A percentile compares a stretch with the other conserved stretches of the same genome.
phyloP scores from a whole-genome alignment of 768 basidiomycete species.

The Hemileccinum impolitum region DNA sequence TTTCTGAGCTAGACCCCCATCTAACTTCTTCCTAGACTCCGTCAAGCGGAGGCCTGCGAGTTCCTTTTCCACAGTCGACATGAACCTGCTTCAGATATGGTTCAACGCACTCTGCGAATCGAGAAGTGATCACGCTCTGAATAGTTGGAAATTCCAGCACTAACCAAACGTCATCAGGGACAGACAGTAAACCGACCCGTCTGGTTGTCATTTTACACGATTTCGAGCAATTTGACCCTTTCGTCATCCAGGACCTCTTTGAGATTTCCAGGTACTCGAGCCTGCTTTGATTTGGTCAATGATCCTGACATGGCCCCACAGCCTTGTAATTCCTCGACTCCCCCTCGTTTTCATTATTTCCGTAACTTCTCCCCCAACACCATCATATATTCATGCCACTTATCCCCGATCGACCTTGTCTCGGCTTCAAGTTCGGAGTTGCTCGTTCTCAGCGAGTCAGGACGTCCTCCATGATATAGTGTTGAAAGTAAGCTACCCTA shows the following conservation, averaged over 20 bases:
- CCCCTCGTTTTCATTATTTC: conserved; percentile 66
- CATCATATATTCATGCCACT: conserved; percentile 55
- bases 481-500: conserved; percentile 41
- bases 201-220: conserved; percentile 66
- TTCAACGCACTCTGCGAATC: conserved; percentile 41
- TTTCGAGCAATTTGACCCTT: conserved; percentile 68
- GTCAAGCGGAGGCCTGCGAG: conserved; percentile 45
- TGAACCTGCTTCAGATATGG: conserved; percentile 59
- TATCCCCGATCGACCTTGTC: conserved; percentile 61
- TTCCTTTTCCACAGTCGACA: conserved; percentile 60
- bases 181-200: conserved; percentile 26
- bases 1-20: background rate
- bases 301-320: conserved; percentile 24
- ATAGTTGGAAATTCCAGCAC: background rate
- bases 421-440: conserved; percentile 51
- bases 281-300: background rate
- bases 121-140: conserved; percentile 34
- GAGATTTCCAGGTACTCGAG: conserved; percentile 61
- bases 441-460: conserved; percentile 47
- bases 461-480: conserved; percentile 53
- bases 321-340: conserved; percentile 49
- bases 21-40: conserved; percentile 23
- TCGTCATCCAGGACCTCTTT: conserved; percentile 64
- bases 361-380: conserved; percentile 51
- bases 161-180: conserved; percentile 7